These are phyloP conservation scores for Botrytis galanthina DNA, from an alignment of 2,329 filamentous ascomycete genomes.

Conservation along the genomic window DNA sequence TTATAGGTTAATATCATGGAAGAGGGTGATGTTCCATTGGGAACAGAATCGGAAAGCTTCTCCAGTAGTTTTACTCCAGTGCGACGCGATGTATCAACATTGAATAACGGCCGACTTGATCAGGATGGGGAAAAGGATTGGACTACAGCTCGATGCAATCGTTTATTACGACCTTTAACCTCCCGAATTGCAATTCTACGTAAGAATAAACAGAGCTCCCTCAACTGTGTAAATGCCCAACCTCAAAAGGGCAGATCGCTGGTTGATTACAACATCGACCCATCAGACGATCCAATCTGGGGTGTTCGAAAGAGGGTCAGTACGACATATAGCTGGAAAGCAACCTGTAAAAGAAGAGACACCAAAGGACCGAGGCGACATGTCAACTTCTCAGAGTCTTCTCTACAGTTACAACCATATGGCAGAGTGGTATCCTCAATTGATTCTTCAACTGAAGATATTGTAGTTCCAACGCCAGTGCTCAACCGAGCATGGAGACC, in stretches of 20 bases:
- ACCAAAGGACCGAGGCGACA: conserved; percentile 1
- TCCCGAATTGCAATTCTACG: conserved; percentile 44
- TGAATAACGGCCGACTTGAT: conserved; percentile 27
- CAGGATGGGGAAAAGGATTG: conserved; percentile 35
- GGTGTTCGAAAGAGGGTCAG: conserved; percentile 31
- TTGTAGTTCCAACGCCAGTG: conserved; percentile 37
- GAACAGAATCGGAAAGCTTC: conserved; percentile 4
- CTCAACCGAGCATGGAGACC: conserved; percentile 31
- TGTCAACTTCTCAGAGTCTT: background rate
- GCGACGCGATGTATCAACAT: conserved; percentile 29
- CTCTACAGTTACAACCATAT: background rate
- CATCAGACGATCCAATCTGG: conserved; percentile 4
- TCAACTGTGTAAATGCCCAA: conserved; percentile 10
- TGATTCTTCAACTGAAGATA: conserved; percentile 30
- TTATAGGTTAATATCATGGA: conserved; percentile 10
- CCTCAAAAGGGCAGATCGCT: conserved; percentile 4
- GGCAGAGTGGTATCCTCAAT: background rate
- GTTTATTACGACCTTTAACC: conserved; percentile 44
- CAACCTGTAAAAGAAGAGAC: conserved; percentile 26
- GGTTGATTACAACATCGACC: background rate
- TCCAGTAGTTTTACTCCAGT: conserved; percentile 35
- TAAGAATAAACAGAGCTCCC: conserved; percentile 35
- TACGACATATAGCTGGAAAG: conserved; percentile 32
- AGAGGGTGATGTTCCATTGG: conserved; percentile 12
- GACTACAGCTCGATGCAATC: conserved; percentile 46